phyloP scores from a whole-genome alignment of 176 grass and related monocot genomes.

The Avena sativa region DNA sequence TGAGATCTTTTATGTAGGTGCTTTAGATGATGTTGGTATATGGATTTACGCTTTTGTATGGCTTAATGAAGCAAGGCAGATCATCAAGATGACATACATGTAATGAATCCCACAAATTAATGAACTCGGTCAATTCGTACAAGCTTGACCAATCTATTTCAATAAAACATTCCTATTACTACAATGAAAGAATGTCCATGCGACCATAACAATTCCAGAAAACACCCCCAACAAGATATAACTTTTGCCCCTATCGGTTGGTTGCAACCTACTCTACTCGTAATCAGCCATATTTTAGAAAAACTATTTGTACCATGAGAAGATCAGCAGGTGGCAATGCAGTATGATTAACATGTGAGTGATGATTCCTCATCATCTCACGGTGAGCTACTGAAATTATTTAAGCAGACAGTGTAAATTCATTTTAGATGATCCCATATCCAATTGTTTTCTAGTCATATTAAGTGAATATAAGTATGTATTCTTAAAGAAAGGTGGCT shows the following conservation, averaged over 20 bases:
- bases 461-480: not conserved
- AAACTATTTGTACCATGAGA: not conserved
- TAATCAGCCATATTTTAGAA: not conserved
- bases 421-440: not conserved
- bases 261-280: not conserved
- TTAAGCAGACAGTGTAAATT: not conserved
- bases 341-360: too few species aligned
- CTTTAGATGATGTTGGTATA: too few species aligned
- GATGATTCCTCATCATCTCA: too few species aligned
- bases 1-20: too few species aligned
- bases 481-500: not conserved
- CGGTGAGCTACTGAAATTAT: not conserved
- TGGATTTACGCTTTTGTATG: not conserved
- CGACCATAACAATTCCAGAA: not conserved
- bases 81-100: not conserved
- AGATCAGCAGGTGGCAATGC: not conserved
- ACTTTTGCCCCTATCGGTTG: not conserved
- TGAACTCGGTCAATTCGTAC: not conserved
- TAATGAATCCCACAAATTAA: not conserved
- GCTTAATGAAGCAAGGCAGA: conserved; percentile 1
- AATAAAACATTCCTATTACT: not conserved
- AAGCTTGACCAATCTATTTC: not conserved
- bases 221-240: not conserved
- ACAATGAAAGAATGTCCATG: not conserved
- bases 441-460: not conserved